Evolutionary conservation across 1,139 yeast species (phyloP).

Genomic region (Saccharomycopsis hybrid): DNA sequence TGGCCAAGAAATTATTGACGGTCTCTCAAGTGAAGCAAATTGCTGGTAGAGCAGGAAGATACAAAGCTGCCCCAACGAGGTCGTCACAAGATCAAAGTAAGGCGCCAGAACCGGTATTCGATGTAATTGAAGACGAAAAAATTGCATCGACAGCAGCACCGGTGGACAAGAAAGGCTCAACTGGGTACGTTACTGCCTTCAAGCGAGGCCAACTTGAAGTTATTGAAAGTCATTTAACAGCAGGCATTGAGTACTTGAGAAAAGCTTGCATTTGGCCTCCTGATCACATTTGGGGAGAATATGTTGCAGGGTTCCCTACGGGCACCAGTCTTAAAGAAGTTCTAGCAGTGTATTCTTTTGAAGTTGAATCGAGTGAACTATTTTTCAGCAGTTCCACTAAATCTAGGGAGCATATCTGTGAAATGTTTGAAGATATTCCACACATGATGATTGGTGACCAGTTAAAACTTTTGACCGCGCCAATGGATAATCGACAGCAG

Average conservation of each 20-base stretch:
- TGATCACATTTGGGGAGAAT: slow-evolving; percentile 47
- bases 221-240: background rate
- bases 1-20: slow-evolving; percentile 39
- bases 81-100: slow-evolving; percentile 5
- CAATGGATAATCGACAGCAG: slow-evolving; percentile 31
- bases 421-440: slow-evolving; percentile 36
- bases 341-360: slow-evolving; percentile 41
- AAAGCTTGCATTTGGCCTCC: slow-evolving; percentile 71
- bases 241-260: slow-evolving; percentile 34
- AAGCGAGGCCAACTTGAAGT: slow-evolving; percentile 39
- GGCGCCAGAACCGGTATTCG: slow-evolving; percentile 31
- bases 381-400: slow-evolving; percentile 42
- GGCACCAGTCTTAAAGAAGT: slow-evolving; percentile 40
- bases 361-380: slow-evolving; percentile 29
- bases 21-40: slow-evolving; percentile 78
- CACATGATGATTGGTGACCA: slow-evolving; percentile 45
- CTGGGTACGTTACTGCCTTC: slow-evolving; percentile 60
- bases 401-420: slow-evolving; percentile 39
- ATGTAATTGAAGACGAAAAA: slow-evolving; percentile 1
- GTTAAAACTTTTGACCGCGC: slow-evolving; percentile 53
- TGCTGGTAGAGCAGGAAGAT: slow-evolving; percentile 96
- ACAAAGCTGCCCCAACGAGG: slow-evolving; percentile 32
- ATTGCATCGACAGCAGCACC: background rate
- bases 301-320: slow-evolving; percentile 48
- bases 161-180: slow-evolving; percentile 25